Conservation (phyloP, 495 filamentous ascomycete species). For the Talaromyces proteolyticus region DNA sequence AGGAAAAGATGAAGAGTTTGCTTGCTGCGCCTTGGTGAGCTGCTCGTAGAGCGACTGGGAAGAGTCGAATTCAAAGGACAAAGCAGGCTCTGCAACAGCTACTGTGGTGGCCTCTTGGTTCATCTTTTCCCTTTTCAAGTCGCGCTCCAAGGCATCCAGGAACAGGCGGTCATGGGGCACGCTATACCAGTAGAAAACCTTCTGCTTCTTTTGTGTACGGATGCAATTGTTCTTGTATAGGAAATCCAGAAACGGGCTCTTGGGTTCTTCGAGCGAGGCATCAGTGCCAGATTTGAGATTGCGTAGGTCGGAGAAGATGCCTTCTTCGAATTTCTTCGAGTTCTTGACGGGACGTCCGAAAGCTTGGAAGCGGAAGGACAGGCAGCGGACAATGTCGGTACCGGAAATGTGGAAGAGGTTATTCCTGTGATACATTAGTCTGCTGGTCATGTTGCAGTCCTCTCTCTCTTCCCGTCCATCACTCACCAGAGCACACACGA, state of each 20-base stretch:
- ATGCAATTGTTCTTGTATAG: slow-evolving; percentile 99
- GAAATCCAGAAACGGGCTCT: slow-evolving; percentile 97
- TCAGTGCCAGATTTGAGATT: slow-evolving; percentile 98
- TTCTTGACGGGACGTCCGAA: slow-evolving; percentile 98
- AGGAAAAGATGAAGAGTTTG: slow-evolving; percentile 92
- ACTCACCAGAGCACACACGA: slow-evolving; percentile 90
- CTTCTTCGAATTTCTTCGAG: slow-evolving; percentile 99
- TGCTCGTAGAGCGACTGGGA: slow-evolving; percentile 99
- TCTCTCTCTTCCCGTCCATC: slow-evolving; percentile 17
- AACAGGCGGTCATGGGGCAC: slow-evolving; percentile 97
- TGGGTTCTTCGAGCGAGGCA: slow-evolving; percentile 97
- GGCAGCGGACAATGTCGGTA: slow-evolving; percentile 96
- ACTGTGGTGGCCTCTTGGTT: slow-evolving; percentile 94
- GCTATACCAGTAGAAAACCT: slow-evolving; percentile 99
- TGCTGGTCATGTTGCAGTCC: background rate
- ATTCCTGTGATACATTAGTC: slow-evolving; percentile 55
- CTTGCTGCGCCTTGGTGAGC: slow-evolving; percentile 98
- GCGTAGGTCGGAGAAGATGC: slow-evolving; percentile 97
- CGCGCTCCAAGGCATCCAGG: slow-evolving; percentile 92
- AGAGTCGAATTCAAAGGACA: slow-evolving; percentile 98
- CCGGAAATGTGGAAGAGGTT: slow-evolving; percentile 99
- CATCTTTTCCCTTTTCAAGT: slow-evolving; percentile 99
- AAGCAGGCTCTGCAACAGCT: slow-evolving; percentile 89
- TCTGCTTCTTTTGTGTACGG: slow-evolving; percentile 98
- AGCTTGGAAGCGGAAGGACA: slow-evolving; percentile 97